Evolutionary conservation across 192 early-diverging fungal genomes (phyloP), one percentile per base, ranked within the genome.

Genomic region (Jimgerdemannia flammicorona): DNA sequence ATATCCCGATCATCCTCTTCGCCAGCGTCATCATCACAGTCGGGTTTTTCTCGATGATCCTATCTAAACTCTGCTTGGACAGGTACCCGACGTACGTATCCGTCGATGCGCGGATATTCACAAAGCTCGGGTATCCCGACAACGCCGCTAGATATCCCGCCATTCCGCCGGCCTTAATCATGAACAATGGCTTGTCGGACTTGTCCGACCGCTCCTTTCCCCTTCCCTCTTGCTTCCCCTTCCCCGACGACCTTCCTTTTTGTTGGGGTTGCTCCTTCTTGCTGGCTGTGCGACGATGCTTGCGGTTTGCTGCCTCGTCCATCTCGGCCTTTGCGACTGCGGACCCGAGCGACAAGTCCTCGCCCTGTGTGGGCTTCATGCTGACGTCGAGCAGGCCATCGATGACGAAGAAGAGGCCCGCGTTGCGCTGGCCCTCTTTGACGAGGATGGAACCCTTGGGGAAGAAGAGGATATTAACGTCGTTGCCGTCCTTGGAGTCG

Each of bases 121-220:
- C 94, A 72, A 96, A 92, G 39, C 94, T 93, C 4, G 94, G 90
- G 86, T 96, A 94, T 64, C 95, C 96, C 3, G 94, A 98, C 64
- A 99, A 79, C 9, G 96, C 95, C 10, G 94, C 89, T 54, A 99
- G 80, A 78, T 99, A 99, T 10, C 97, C 97, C 3, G 94, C 95
- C 6, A 99, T 68, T 4, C 95, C 94, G 67, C 98, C 97, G 7
- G 96, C 88, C 7, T 91, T 84, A 71, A 96, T 89, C 39, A 88
- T 79, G 78, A 96, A 99, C 59, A 93, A 75, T 29, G 86, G 84
- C 11, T 81, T 78, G 11, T 74, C 72, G 18, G 49, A 49, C n/a
- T 75, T 79, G 49, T 77, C 14, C 66, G 29, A 10, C 29, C 70
- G 49, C 49, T 59, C 49, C 49, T 59, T 14, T 59, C 49, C 14